These are phyloP conservation scores for Aspergillus pseudonomiae DNA, from an alignment of 2,329 filamentous ascomycete species.

Conservation along the genomic window DNA sequence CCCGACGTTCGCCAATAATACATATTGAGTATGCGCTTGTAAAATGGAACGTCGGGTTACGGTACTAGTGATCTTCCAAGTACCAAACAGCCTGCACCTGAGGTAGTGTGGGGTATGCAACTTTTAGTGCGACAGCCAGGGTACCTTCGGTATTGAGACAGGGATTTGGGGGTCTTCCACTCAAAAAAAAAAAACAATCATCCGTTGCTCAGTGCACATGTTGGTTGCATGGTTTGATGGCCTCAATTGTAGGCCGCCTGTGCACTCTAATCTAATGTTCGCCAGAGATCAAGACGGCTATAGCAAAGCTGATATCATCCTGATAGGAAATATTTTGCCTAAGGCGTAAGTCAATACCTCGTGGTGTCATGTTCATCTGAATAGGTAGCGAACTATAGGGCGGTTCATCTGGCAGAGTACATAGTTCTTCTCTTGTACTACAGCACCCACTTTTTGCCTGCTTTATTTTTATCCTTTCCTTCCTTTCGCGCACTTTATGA, in stretches of 20 bases:
- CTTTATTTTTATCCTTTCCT: not conserved
- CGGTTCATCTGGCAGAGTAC: not conserved
- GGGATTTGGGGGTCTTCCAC: too few species aligned
- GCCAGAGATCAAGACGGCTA: not conserved
- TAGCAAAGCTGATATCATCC: not conserved
- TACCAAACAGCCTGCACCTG: constrained; percentile 15
- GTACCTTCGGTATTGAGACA: not conserved
- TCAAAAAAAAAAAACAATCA: not conserved
- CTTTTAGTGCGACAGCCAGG: constrained; percentile 11
- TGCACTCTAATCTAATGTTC: not conserved
- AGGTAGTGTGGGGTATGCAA: constrained; percentile 24
- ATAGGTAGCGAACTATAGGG: not conserved
- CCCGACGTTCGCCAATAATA: constrained; percentile 19
- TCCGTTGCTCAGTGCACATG: not conserved
- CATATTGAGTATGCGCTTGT: constrained; percentile 22
- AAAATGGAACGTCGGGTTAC: not conserved
- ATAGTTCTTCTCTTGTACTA: not conserved
- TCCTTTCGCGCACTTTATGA: not conserved
- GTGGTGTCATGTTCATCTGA: not conserved
- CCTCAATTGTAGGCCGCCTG: not conserved
- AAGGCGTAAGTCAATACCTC: not conserved
- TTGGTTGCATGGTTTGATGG: not conserved
- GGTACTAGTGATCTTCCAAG: constrained; percentile 13
- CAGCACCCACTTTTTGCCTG: not conserved
- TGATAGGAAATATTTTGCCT: not conserved